Conservation (phyloP, 805 yeast genomes). For the Ogataea methanolica region DNA sequence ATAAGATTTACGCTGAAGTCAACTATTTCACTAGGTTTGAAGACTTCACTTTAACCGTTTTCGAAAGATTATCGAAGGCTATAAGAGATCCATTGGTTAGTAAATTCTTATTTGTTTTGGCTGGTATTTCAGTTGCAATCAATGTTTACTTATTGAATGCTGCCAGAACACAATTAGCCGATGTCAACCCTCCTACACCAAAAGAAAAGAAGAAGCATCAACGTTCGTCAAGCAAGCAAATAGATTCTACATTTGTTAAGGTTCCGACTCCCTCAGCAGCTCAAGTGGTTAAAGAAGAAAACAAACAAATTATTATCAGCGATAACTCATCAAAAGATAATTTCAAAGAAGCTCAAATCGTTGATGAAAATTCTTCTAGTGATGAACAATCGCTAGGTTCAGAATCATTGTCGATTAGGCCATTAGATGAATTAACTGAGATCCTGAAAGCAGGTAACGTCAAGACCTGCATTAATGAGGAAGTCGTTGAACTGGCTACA, state of each 20-base stretch:
- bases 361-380: conserved; percentile 22
- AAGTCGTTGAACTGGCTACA: conserved; percentile 65
- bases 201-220: conserved; percentile 9
- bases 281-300: neutral
- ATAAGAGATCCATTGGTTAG: conserved; percentile 78
- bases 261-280: neutral
- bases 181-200: neutral
- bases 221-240: conserved; percentile 3
- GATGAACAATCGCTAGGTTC: conserved; percentile 20
- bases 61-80: conserved; percentile 57
- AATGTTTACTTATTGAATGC: conserved; percentile 85
- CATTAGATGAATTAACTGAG: conserved; percentile 60
- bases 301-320: conserved; percentile 8
- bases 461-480: conserved; percentile 61
- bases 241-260: neutral
- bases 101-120: conserved; percentile 66
- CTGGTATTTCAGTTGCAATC: conserved; percentile 70
- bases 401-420: conserved; percentile 26
- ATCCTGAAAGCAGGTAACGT: conserved; percentile 69
- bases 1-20: conserved; percentile 54
- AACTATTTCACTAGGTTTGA: conserved; percentile 55
- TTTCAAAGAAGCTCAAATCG: conserved; percentile 32
- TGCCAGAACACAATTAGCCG: conserved; percentile 55
- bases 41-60: conserved; percentile 47
- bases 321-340: conserved; percentile 21